Base-by-base conservation (phyloP, 176 grass and related monocot genomes). In the Aegilops longissima region DNA sequence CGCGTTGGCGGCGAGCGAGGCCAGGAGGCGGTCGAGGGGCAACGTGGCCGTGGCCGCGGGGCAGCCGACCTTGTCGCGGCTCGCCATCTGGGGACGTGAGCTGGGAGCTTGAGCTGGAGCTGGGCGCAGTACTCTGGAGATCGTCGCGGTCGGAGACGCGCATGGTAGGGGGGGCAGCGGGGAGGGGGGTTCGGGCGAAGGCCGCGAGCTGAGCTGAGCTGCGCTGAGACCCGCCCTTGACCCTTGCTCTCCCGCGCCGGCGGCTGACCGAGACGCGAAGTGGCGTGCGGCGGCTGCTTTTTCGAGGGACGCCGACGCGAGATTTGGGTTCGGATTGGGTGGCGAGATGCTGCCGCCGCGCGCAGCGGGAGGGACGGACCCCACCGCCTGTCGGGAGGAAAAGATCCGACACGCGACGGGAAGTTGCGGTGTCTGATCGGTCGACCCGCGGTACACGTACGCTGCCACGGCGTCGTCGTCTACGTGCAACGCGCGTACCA, bases 11-110 rank as follows among this genome's bases (percentile, higher is more conserved):
- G 61, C 81, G 68, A 91, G 76, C 80, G 85, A 70, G 68, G 68
- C 75, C 20, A 91, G 61, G 76, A 84, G 27, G 59, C 85, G 81
- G 89, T 91, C 85, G 81, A 91, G 61, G 33, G 89, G 85, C 25
- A 87, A 68, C 76, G 85, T 9, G 24, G 33, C 56, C 85, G 85
- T 3, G 23, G 33, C 54, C 85, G 81, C 17, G 21, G 89, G 10
- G 81, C 85, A 87, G 59, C 89, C 84, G 44, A 30, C 89, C 80
- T 90, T 90, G 68, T 87, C 85, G 35, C 80, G 75, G 75, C 75
- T 80, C 76, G 75, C 74, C 89, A 90, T 90, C 31, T 33, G 51
- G 39, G 68, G 58, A 9, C 61, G 8, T 70, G 73, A 82, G 78
- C 61, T 71, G 51, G 63, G 30, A 31, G 27, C 27, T 27, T 27